Percentiles rank a stretch among this genome's conserved stretches.
Conservation (phyloP, 2,329 filamentous ascomycete species). For the Fusarium bulbicola region DNA sequence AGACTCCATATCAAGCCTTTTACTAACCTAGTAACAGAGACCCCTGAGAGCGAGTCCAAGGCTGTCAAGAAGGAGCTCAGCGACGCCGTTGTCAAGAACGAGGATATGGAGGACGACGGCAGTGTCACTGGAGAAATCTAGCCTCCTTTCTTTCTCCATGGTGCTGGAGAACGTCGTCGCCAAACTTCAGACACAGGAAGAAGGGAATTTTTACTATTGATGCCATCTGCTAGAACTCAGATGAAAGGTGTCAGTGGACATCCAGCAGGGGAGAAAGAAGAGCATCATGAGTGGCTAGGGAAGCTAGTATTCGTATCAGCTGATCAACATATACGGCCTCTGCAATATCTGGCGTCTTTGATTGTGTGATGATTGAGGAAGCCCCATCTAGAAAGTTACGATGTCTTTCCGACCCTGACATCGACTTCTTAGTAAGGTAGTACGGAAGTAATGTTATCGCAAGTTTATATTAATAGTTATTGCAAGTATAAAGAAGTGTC, state of each 20-base stretch:
- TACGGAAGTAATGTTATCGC: not conserved
- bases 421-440: not conserved
- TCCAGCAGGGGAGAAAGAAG: not conserved
- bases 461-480: rapidly evolving
- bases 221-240: not conserved
- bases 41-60: slow-evolving; percentile 28
- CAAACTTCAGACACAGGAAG: not conserved
- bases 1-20: not conserved
- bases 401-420: not conserved
- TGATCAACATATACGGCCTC: not conserved
- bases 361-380: not conserved
- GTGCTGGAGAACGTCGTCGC: not conserved
- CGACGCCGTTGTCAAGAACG: slow-evolving; percentile 27
- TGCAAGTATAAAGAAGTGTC: not conserved
- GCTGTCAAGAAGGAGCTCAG: slow-evolving; percentile 23
- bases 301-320: not conserved
- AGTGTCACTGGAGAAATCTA: not conserved
- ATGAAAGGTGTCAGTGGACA: not conserved
- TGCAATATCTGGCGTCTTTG: not conserved
- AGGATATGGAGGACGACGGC: not conserved
- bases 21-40: slow-evolving; percentile 17
- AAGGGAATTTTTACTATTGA: not conserved
- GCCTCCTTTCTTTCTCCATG: not conserved
- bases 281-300: not conserved
- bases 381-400: too few relatives aligned